Conservation (phyloP, 2,329 filamentous ascomycete species). For the Fusarium fracticaudum region DNA sequence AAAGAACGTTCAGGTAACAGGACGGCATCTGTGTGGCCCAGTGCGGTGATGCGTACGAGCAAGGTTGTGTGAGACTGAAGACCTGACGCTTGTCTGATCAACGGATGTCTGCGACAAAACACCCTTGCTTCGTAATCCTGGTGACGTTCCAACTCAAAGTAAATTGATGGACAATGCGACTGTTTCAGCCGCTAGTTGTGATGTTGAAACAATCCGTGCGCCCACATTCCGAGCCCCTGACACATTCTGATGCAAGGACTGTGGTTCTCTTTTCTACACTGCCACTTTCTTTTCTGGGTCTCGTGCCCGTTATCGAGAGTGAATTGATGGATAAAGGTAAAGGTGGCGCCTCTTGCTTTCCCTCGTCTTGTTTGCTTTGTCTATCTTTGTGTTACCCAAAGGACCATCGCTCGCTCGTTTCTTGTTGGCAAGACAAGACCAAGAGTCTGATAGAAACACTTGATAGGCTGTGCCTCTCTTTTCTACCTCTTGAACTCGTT, state of each 20-base stretch:
- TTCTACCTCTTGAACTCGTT: constrained; percentile 9
- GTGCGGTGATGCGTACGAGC: constrained; percentile 1
- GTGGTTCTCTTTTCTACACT: neutral
- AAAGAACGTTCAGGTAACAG: neutral
- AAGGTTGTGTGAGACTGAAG: constrained; percentile 5
- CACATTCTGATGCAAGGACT: constrained; percentile 31
- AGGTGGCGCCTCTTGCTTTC: neutral
- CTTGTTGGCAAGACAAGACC: constrained; percentile 3
- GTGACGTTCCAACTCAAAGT: constrained; percentile 3
- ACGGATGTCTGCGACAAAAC: constrained; percentile 21
- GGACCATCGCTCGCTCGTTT: constrained; percentile 23
- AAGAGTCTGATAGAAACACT: constrained; percentile 22
- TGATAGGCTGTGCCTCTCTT: constrained; percentile 39
- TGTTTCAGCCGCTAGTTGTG: constrained; percentile 40
- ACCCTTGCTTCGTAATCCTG: constrained; percentile 18
- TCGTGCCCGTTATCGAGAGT: neutral
- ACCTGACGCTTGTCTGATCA: constrained; percentile 30
- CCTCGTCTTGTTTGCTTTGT: neutral
- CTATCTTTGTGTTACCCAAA: constrained; percentile 18
- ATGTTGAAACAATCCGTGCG: constrained; percentile 41
- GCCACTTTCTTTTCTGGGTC: constrained; percentile 12
- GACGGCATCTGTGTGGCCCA: neutral
- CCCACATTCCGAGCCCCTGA: constrained; percentile 28
- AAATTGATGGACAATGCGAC: constrained; percentile 14
- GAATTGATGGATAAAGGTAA: constrained; percentile 19